Percentiles rank a stretch among this genome's conserved stretches.
phyloP scores from a whole-genome alignment of 2,329 filamentous ascomycete species.

The Aspergillus fructus region DNA sequence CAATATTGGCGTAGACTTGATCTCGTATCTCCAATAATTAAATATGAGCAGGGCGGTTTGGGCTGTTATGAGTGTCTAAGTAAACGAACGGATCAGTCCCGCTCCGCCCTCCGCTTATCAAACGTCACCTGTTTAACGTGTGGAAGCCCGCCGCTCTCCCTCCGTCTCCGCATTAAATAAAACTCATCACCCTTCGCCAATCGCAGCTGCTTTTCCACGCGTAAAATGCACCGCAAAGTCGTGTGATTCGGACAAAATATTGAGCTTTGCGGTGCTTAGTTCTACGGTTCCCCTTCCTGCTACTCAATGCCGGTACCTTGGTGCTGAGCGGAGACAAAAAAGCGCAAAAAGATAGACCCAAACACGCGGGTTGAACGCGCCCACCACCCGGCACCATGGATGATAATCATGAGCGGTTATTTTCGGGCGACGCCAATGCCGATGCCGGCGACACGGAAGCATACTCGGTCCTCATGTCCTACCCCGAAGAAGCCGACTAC shows the following conservation, averaged over 20 bases:
- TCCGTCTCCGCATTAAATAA: background rate
- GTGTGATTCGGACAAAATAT: background rate
- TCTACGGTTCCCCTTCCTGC: background rate
- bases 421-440: background rate
- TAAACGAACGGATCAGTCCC: too few relatives aligned
- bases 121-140: background rate
- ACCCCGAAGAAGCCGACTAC: constrained; percentile 40
- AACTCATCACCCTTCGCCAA: background rate
- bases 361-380: background rate
- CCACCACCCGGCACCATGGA: background rate
- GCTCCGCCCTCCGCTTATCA: too few relatives aligned
- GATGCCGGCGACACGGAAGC: constrained; percentile 15
- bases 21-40: too few relatives aligned
- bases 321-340: background rate
- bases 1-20: too few relatives aligned
- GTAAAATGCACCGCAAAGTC: background rate
- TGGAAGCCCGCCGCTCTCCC: background rate
- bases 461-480: constrained; percentile 27
- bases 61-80: too few relatives aligned
- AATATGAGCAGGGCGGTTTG: too few relatives aligned
- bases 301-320: background rate
- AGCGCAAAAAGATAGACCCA: background rate
- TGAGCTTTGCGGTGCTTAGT: background rate
- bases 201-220: background rate
- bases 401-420: background rate